phyloP scores from a whole-genome alignment of 305 asterid genomes.

The Withania somnifera region DNA sequence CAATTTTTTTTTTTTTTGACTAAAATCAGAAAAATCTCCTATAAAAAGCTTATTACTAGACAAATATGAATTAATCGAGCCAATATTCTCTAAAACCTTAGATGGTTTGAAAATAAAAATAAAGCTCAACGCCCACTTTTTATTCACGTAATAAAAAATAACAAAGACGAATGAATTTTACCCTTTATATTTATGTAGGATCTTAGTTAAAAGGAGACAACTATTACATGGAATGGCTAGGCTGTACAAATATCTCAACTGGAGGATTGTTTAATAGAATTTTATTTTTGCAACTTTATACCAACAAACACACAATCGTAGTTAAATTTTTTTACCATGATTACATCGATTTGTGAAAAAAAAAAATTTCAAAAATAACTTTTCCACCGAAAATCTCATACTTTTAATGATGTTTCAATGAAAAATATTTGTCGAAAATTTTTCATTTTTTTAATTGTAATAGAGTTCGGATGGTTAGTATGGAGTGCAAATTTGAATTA shows the following conservation, averaged over 20 bases:
- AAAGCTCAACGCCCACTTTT: not conserved
- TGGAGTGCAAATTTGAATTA: not conserved
- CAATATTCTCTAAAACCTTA: not conserved
- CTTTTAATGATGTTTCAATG: too few relatives aligned
- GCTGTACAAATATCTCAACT: not conserved
- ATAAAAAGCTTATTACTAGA: not conserved
- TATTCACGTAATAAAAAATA: not conserved
- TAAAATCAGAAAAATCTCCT: not conserved
- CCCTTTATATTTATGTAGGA: not conserved
- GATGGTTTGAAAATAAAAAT: not conserved
- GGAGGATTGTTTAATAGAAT: not conserved
- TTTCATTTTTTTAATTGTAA: too few relatives aligned
- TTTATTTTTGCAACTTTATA: not conserved
- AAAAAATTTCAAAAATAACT: too few relatives aligned
- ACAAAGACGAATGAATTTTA: not conserved
- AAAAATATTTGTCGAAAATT: not conserved
- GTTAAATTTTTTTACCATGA: too few relatives aligned
- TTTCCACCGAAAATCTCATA: too few relatives aligned
- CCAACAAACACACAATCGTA: too few relatives aligned
- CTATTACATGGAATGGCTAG: not conserved
- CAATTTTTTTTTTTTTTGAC: not conserved
- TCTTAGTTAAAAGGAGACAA: not conserved
- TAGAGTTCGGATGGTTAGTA: not conserved
- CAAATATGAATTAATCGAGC: not conserved
- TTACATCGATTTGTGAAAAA: too few relatives aligned